These are phyloP conservation scores for Gynostemma pentaphyllum DNA, from an alignment of 306 rosid genomes.

Conservation along the genomic window DNA sequence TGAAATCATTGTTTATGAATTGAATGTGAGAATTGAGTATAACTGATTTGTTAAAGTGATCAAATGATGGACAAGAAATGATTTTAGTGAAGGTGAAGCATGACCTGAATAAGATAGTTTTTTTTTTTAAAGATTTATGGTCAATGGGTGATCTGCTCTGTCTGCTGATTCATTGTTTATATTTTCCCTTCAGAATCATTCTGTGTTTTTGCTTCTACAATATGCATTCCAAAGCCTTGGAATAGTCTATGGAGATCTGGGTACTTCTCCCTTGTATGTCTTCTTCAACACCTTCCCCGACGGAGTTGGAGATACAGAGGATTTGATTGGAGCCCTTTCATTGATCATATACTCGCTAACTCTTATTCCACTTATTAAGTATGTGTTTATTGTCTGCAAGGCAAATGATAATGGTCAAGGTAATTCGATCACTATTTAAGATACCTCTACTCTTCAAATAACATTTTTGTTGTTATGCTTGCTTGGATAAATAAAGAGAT, in stretches of 20 bases:
- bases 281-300: slow-evolving; percentile 83
- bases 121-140: not conserved
- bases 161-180: slow-evolving; percentile 14
- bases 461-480: not conserved
- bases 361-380: slow-evolving; percentile 83
- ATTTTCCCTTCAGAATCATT: slow-evolving; percentile 51
- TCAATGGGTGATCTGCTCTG: not conserved
- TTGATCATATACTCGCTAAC: slow-evolving; percentile 94
- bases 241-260: slow-evolving; percentile 92
- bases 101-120: too few species aligned
- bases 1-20: not conserved
- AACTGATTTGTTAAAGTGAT: not conserved
- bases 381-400: slow-evolving; percentile 64
- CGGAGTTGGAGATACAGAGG: slow-evolving; percentile 55
- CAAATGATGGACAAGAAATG: too few species aligned
- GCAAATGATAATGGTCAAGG: slow-evolving; percentile 99
- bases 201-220: slow-evolving; percentile 62
- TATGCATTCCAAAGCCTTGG: slow-evolving; percentile 96
- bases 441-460: not conserved
- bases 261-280: slow-evolving; percentile 91
- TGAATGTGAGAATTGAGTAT: not conserved
- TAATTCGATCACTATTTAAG: slow-evolving; percentile 18
- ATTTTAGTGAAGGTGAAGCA: too few species aligned
- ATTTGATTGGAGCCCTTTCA: slow-evolving; percentile 86
- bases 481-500: not conserved